Base-by-base conservation (phyloP, 345 rosid species). In the Gossypium turneri region DNA sequence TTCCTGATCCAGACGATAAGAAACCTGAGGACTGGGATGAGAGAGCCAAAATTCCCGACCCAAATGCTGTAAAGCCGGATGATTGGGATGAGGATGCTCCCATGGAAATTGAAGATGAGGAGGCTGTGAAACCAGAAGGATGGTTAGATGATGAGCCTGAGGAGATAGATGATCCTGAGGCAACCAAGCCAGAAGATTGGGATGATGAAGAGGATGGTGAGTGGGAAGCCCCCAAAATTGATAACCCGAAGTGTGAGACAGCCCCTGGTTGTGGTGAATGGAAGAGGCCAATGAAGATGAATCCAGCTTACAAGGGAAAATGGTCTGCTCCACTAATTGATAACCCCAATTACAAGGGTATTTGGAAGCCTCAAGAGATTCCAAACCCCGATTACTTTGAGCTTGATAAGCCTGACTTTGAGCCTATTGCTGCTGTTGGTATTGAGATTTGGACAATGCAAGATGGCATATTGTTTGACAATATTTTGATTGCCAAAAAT, bases 51-150 rank as follows among this genome's bases (percentile, higher is more conserved):
- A 88, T 90, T 76, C 93, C 97, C 11, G 97, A 92, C 60, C 86
- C 92, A 25, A 71, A 72, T 76, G 97, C 97, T 0, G 86, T 77
- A 20, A 92, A 92, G 85, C 95, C 97, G 43, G 95, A 90, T 0
- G 97, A 92, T 75, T 92, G 97, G 97, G 97, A 92, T 65, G 97
- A 92, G 87, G 88, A 90, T 75, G 97, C 97, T n/a, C 91, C 97
- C 8, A 83, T 92, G 91, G 97, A 92, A 78, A 89, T 92, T 55
- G 89, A 67, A 78, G 97, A 92, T 73, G 90, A 80, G 77, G 95
- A 92, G 4, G 97, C 97, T 72, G 90, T 77, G 83, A 90, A 92
- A 86, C 97, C 97, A 3, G 92, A 90, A 78, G 97, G 97, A 67
- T 92, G 95, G 97, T 81, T 92, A 63, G 95, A 90, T 67, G 95